Percentiles rank a stretch among this genome's conserved stretches.
Conservation (phyloP, 768 basidiomycete species). For the Dentipellis sp. region DNA sequence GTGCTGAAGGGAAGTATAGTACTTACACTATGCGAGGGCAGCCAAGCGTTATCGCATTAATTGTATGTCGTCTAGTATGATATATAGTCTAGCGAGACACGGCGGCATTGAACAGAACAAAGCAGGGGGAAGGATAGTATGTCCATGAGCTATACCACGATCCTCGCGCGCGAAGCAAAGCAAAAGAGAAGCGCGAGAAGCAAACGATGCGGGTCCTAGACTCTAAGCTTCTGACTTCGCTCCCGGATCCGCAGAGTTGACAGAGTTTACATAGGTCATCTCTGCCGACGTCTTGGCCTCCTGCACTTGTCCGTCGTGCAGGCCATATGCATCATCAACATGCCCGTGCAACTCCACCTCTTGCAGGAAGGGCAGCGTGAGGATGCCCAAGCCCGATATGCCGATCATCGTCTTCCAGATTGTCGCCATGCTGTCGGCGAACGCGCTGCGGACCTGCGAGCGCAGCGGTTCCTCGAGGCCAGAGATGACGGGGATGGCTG, state of each 20-base stretch:
- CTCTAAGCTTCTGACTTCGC: no score
- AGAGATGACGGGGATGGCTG: slow-evolving; percentile 35
- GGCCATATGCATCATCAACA: neutral
- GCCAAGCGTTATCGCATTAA: no score
- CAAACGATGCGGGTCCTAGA: no score
- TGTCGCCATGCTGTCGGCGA: slow-evolving; percentile 27
- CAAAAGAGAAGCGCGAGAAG: no score
- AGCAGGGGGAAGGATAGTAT: no score
- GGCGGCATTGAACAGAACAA: no score
- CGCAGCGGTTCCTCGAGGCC: slow-evolving; percentile 25
- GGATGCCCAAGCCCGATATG: slow-evolving; percentile 27
- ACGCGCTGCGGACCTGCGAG: slow-evolving; percentile 30
- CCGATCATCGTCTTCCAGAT: slow-evolving; percentile 37
- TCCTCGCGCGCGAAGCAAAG: no score
- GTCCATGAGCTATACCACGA: no score
- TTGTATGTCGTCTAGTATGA: no score
- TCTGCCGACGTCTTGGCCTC: neutral
- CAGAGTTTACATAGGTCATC: neutral
- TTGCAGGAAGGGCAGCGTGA: slow-evolving; percentile 26
- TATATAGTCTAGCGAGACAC: no score
- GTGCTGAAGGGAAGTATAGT: no score
- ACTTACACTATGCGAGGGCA: no score
- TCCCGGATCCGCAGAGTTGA: neutral
- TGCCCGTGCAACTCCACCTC: neutral
- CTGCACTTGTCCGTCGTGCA: neutral